Percentiles rank a stretch among this genome's conserved stretches.
Evolutionary conservation across 306 rosid genomes (phyloP).

Genomic region (Alnus rubra): DNA sequence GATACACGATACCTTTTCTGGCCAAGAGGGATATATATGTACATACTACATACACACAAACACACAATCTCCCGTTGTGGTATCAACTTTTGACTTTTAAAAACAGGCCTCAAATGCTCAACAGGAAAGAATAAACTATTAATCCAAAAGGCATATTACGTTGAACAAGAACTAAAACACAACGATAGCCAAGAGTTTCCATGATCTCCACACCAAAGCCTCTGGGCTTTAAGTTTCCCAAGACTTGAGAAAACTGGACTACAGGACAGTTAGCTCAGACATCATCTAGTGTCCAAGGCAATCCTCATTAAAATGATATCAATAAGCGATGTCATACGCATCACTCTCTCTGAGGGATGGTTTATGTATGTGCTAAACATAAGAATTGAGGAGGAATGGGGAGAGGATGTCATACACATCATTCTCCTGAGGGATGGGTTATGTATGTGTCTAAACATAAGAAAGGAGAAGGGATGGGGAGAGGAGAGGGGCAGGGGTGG

Average conservation of each 20-base stretch:
- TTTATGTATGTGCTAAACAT: not conserved
- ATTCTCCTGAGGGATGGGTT: conserved; percentile 1
- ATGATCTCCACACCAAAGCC: no score
- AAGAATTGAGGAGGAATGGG: not conserved
- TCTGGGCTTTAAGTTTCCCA: no score
- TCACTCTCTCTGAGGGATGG: conserved; percentile 1
- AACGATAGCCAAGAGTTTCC: no score
- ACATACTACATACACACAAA: no score
- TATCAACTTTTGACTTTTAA: not conserved
- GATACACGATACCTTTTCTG: not conserved
- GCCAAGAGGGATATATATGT: not conserved
- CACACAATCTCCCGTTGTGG: not conserved
- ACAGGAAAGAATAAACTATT: not conserved
- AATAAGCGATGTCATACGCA: not conserved
- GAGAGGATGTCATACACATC: not conserved
- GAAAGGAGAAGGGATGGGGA: not conserved
- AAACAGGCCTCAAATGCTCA: not conserved
- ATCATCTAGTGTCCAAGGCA: not conserved
- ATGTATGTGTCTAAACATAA: not conserved
- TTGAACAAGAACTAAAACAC: not conserved
- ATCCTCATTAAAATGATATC: not conserved
- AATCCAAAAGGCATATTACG: not conserved
- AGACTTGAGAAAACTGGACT: not conserved
- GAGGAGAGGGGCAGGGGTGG: not conserved
- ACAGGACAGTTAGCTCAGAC: not conserved